Conservation (phyloP, 768 basidiomycete genomes). For the Rhodotorula kratochvilovae region DNA sequence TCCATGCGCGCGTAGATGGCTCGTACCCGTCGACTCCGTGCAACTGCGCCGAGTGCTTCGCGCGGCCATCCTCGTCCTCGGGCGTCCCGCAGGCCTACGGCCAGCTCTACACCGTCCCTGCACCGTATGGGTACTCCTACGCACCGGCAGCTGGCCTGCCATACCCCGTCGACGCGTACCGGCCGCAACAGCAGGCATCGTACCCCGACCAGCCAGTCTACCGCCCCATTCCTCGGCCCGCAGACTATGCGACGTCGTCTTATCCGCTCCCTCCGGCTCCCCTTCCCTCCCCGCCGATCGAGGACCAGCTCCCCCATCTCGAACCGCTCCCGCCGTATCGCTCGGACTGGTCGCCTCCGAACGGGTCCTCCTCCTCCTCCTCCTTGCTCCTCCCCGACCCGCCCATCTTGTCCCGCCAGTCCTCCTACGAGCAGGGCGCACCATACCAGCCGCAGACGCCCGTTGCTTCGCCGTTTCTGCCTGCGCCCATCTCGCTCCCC, state of each 20-base stretch:
- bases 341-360: background rate
- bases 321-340: background rate
- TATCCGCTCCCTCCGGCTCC: background rate
- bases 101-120: no score
- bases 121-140: background rate
- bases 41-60: constrained; percentile 2
- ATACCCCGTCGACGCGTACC: background rate
- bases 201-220: background rate
- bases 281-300: background rate
- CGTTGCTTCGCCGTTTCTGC: background rate
- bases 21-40: background rate
- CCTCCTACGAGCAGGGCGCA: background rate
- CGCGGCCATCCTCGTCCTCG: no score
- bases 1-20: background rate
- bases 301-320: background rate
- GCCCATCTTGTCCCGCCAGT: background rate
- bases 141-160: background rate
- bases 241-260: no score
- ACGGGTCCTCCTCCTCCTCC: background rate
- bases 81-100: background rate
- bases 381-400: background rate
- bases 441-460: background rate
- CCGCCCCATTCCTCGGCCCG: background rate
- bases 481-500: no score
- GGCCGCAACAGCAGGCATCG: background rate